Conservation (phyloP, 495 filamentous ascomycete genomes). For the Ramalina peruviana region DNA sequence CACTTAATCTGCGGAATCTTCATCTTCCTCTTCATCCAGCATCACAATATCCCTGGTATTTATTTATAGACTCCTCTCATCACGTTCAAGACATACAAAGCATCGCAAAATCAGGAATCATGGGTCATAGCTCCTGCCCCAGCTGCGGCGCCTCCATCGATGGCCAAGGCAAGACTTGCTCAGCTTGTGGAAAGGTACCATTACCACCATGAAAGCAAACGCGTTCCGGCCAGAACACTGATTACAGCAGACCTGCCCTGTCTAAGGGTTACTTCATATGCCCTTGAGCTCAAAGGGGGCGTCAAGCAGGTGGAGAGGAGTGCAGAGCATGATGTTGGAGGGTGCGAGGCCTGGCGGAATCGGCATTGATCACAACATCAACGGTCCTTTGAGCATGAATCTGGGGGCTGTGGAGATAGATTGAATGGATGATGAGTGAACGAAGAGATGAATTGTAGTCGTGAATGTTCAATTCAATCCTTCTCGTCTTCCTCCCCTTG, state of each 20-base stretch:
- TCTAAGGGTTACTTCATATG: background rate
- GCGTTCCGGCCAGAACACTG: background rate
- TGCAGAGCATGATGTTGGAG: no score
- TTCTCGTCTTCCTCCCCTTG: no score
- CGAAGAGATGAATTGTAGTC: background rate
- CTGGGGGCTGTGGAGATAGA: background rate
- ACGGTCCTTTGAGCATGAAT: background rate
- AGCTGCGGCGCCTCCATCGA: constrained; percentile 2
- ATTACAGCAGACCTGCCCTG: background rate
- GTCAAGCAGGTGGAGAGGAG: no score
- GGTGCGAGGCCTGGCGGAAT: no score
- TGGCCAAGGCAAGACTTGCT: constrained; percentile 1
- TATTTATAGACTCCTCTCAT: no score
- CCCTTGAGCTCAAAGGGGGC: background rate
- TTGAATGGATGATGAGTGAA: background rate
- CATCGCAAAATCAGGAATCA: background rate
- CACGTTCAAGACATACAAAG: no score
- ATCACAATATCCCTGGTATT: no score
- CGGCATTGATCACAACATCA: no score
- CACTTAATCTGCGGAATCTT: no score
- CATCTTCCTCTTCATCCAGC: no score
- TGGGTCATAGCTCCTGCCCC: constrained; percentile 4
- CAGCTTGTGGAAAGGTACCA: background rate
- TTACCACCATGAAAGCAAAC: background rate
- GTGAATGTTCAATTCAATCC: no score